Percentiles rank a stretch among this genome's conserved stretches.
phyloP scores from a whole-genome alignment of 306 rosid species.

The Quercus glauca region DNA sequence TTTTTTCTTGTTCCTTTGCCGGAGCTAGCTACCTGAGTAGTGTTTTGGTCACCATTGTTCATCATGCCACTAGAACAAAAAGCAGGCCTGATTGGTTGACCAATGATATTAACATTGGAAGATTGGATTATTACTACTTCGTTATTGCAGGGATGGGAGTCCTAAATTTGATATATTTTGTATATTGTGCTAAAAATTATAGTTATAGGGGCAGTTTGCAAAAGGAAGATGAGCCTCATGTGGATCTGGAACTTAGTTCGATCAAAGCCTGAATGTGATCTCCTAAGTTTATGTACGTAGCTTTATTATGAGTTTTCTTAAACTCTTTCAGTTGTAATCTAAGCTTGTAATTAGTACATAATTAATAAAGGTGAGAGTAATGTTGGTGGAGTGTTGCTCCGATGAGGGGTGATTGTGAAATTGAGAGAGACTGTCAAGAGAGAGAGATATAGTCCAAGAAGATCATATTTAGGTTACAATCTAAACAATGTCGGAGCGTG shows the following conservation, averaged over 20 bases:
- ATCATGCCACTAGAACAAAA: constrained; percentile 25
- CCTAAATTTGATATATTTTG: constrained; percentile 51
- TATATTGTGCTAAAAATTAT: constrained; percentile 44
- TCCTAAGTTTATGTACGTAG: not conserved
- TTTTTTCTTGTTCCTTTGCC: constrained; percentile 54
- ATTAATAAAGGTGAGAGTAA: no score
- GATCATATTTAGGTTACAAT: no score
- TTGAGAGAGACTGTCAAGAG: no score
- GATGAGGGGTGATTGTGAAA: no score
- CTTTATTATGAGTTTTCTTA: not conserved
- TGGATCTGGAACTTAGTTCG: constrained; percentile 39
- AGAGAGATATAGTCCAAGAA: no score
- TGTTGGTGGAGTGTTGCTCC: no score
- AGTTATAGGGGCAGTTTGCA: constrained; percentile 43
- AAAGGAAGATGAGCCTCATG: constrained; percentile 8
- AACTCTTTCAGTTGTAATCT: not conserved
- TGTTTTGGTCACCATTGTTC: constrained; percentile 36
- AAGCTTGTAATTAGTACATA: not conserved
- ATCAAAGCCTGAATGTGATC: constrained; percentile 12
- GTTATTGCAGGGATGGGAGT: constrained; percentile 44
- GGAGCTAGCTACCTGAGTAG: constrained; percentile 56
- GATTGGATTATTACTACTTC: constrained; percentile 68
- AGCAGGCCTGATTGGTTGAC: constrained; percentile 60
- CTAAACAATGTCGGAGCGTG: no score
- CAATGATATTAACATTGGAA: constrained; percentile 57